phyloP scores from a whole-genome alignment of 805 yeast species.

The Ogataea trehalophila region DNA sequence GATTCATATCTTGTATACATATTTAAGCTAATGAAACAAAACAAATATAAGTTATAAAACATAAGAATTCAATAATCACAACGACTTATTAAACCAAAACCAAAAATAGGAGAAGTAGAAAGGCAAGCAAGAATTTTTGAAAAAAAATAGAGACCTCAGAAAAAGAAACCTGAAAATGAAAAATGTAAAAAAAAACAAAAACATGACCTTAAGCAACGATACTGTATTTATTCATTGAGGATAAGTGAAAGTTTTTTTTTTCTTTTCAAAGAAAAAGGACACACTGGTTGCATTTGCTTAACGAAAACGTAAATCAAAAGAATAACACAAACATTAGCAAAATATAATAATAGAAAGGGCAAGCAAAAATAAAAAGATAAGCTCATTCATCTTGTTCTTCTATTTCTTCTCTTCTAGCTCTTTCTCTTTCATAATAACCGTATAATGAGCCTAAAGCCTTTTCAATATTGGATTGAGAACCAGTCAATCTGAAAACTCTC shows the following conservation, averaged over 20 bases:
- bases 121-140: too few relatives aligned
- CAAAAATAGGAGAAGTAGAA: too few relatives aligned
- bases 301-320: neutral
- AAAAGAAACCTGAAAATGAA: neutral
- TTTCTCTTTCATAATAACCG: conserved; percentile 55
- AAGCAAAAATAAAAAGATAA: neutral
- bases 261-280: neutral
- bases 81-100: too few relatives aligned
- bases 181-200: neutral
- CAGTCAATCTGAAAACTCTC: conserved; percentile 67
- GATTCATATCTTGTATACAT: conserved; percentile 10
- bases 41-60: neutral
- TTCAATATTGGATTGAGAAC: conserved; percentile 51
- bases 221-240: neutral
- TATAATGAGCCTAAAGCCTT: conserved; percentile 51
- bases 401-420: conserved; percentile 28
- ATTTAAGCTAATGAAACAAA: conserved; percentile 10
- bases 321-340: neutral
- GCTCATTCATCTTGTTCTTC: conserved; percentile 4
- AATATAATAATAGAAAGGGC: neutral
- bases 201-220: conserved; percentile 1
- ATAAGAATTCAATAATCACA: too few relatives aligned
- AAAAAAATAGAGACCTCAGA: too few relatives aligned
- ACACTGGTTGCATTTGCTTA: neutral
- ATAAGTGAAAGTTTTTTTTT: neutral